These are phyloP conservation scores for Elsinoe ampelina DNA, from an alignment of 2,329 filamentous ascomycete species.

Conservation along the genomic window DNA sequence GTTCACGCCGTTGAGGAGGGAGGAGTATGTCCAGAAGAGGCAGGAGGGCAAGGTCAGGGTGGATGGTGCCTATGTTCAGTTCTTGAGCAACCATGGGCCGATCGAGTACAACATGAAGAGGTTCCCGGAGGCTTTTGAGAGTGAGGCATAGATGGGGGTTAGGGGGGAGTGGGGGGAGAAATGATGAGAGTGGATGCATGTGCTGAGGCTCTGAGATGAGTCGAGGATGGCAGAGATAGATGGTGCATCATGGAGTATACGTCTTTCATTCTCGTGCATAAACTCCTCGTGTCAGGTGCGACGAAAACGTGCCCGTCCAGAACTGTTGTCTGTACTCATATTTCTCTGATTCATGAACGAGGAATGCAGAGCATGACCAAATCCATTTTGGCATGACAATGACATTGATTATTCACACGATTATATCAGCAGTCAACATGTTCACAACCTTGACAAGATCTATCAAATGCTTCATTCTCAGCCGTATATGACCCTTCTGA, in stretches of 20 bases:
- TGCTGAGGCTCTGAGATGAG: conserved; percentile 1
- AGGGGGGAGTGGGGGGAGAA: background rate
- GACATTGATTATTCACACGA: too few species aligned
- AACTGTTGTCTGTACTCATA: too few species aligned
- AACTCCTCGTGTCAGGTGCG: background rate
- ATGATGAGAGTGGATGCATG: background rate
- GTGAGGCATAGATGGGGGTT: conserved; percentile 25
- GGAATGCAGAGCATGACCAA: background rate
- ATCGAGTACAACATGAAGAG: conserved; percentile 80
- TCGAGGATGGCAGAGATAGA: conserved; percentile 11
- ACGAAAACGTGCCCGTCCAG: too few species aligned
- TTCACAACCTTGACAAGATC: background rate
- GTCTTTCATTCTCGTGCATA: conserved; percentile 3
- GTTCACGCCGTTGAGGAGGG: conserved; percentile 95
- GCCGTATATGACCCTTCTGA: background rate
- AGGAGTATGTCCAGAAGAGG: conserved; percentile 96
- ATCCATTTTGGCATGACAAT: background rate
- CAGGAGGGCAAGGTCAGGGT: conserved; percentile 86
- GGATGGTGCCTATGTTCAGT: conserved; percentile 99
- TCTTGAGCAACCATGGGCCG: conserved; percentile 87
- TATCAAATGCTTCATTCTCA: background rate
- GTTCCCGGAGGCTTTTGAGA: conserved; percentile 83
- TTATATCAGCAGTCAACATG: background rate
- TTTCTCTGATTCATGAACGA: too few species aligned
- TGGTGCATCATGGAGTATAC: conserved; percentile 13